phyloP scores from a whole-genome alignment of 768 basidiomycete species.

The Nidula microcarpa region DNA sequence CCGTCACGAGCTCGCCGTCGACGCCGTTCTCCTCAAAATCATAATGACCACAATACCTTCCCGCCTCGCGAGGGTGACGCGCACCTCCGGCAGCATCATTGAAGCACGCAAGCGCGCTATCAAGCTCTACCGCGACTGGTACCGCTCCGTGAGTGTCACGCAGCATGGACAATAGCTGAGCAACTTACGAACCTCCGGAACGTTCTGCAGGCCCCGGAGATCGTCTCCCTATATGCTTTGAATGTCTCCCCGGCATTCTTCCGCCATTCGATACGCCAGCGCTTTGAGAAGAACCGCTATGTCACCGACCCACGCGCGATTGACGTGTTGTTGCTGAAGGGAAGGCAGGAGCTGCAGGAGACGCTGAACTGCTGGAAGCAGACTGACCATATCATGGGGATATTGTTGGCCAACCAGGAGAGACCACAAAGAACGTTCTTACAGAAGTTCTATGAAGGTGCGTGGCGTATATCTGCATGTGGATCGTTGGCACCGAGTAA shows the following conservation, averaged over 20 bases:
- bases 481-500: constrained; percentile 1
- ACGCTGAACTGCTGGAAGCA: constrained; percentile 94
- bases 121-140: constrained; percentile 90
- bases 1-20: constrained; percentile 5
- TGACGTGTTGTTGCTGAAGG: constrained; percentile 84
- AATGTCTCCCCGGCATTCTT: constrained; percentile 75
- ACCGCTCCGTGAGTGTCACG: constrained; percentile 69
- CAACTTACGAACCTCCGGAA: constrained; percentile 1
- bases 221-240: constrained; percentile 78
- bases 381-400: constrained; percentile 73
- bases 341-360: constrained; percentile 88
- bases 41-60: constrained; percentile 78
- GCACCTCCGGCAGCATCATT: constrained; percentile 48
- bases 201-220: constrained; percentile 77
- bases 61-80: constrained; percentile 72
- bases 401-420: constrained; percentile 47
- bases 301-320: constrained; percentile 80
- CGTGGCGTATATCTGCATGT: constrained; percentile 16
- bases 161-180: background rate
- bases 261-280: constrained; percentile 77
- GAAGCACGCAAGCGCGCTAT: constrained; percentile 69
- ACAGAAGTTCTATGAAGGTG: constrained; percentile 84
- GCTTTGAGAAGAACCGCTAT: constrained; percentile 83
- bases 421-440: constrained; percentile 59
- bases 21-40: constrained; percentile 1